A percentile compares a stretch with the other conserved stretches of the same genome.
Evolutionary conservation across 805 yeast species (phyloP).

Genomic region (Pachysolen tannophilus): DNA sequence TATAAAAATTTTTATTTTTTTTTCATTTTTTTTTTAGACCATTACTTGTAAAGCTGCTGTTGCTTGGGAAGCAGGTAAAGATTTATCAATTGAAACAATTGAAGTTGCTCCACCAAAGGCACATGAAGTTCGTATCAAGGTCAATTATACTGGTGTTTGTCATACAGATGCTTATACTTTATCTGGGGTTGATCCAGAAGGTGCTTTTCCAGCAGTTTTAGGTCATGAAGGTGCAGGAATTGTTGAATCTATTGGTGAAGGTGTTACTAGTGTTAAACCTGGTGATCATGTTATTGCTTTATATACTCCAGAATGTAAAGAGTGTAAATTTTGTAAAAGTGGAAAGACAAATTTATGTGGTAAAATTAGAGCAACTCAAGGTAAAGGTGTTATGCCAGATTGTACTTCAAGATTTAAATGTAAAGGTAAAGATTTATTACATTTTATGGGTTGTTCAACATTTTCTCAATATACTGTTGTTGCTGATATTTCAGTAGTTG

Average conservation of each 20-base stretch:
- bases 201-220: conserved; percentile 83
- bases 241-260: conserved; percentile 93
- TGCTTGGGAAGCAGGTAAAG: conserved; percentile 90
- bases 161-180: conserved; percentile 98
- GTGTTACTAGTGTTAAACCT: conserved; percentile 78
- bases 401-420: conserved; percentile 88
- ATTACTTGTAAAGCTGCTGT: conserved; percentile 93
- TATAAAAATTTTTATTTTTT: neutral
- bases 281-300: conserved; percentile 94
- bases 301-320: conserved; percentile 94
- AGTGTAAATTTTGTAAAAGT: conserved; percentile 90
- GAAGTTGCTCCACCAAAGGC: conserved; percentile 93
- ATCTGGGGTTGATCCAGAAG: conserved; percentile 94
- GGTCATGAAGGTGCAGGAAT: conserved; percentile 99
- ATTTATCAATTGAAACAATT: conserved; percentile 71
- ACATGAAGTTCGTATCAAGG: conserved; percentile 92
- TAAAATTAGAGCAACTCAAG: conserved; percentile 94
- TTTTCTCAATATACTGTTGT: conserved; percentile 97
- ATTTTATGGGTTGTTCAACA: conserved; percentile 98
- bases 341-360: conserved; percentile 97
- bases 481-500: conserved; percentile 94
- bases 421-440: conserved; percentile 77
- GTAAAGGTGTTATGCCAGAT: conserved; percentile 98
- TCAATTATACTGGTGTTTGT: conserved; percentile 88
- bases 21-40: conserved; percentile 29